Evolutionary conservation across 1,139 yeast species (phyloP).

Genomic region (Geotrichum restrictum): DNA sequence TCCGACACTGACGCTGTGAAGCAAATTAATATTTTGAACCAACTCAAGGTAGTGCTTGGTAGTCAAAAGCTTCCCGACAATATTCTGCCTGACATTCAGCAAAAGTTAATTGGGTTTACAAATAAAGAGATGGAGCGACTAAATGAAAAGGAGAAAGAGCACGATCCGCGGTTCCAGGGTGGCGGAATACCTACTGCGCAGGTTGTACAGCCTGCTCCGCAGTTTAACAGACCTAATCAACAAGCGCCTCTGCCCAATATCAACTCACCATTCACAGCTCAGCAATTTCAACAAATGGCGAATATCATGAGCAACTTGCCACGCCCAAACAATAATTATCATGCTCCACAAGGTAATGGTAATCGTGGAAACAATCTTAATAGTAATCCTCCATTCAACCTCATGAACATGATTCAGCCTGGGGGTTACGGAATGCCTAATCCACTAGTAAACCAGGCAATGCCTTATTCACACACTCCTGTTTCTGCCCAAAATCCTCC

Average conservation of each 20-base stretch:
- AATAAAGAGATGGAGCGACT: slow-evolving; percentile 32
- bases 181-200: background rate
- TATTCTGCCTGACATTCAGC: slow-evolving; percentile 42
- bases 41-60: slow-evolving; percentile 34
- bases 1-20: slow-evolving; percentile 41
- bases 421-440: background rate
- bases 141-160: slow-evolving; percentile 10
- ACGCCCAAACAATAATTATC: background rate
- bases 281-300: slow-evolving; percentile 15
- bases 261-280: slow-evolving; percentile 6
- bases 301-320: slow-evolving; percentile 12
- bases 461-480: background rate
- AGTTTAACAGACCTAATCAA: background rate
- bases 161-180: slow-evolving; percentile 7
- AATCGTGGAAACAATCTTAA: slow-evolving; percentile 25
- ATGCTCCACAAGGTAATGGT: background rate
- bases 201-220: background rate
- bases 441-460: background rate
- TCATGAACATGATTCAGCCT: slow-evolving; percentile 1
- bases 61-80: slow-evolving; percentile 39
- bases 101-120: slow-evolving; percentile 40
- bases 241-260: background rate
- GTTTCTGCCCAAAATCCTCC: background rate
- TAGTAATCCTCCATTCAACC: slow-evolving; percentile 18
- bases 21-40: slow-evolving; percentile 36